A percentile compares a stretch with the other conserved stretches of the same genome.
Evolutionary conservation across 2,329 filamentous ascomycete species (phyloP).

Genomic region (Aspergillus vadensis): DNA sequence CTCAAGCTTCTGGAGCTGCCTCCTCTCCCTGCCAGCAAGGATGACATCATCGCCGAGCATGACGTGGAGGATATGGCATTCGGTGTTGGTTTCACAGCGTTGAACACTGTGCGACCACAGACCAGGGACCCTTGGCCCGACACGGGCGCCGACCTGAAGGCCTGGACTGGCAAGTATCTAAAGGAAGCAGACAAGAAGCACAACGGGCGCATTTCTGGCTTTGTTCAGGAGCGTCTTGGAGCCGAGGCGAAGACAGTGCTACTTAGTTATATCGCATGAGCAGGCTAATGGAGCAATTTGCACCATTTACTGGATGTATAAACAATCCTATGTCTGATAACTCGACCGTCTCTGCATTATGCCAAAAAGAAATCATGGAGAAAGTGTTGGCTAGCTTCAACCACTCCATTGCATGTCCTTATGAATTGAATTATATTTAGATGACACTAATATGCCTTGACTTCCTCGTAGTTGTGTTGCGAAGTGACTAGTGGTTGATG

Average conservation of each 20-base stretch:
- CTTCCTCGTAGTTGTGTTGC: neutral
- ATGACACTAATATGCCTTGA: constrained; percentile 9
- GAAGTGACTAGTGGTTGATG: too few relatives aligned
- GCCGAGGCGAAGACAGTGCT: constrained; percentile 58
- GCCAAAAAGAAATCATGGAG: constrained; percentile 6
- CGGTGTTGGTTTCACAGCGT: constrained; percentile 87
- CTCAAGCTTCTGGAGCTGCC: constrained; percentile 88
- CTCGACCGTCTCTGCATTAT: neutral
- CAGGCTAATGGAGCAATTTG: neutral
- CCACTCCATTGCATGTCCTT: constrained; percentile 13
- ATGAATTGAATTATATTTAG: constrained; percentile 14
- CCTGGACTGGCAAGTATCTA: constrained; percentile 81
- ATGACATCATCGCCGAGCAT: constrained; percentile 79
- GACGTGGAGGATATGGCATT: constrained; percentile 96
- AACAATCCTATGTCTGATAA: neutral
- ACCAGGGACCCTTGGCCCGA: constrained; percentile 82
- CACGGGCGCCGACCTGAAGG: constrained; percentile 72
- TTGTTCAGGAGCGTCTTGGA: constrained; percentile 70
- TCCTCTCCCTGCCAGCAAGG: constrained; percentile 69
- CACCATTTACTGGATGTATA: neutral
- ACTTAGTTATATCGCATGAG: constrained; percentile 49
- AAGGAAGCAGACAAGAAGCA: constrained; percentile 75
- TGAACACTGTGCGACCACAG: constrained; percentile 83
- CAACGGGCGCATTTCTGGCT: constrained; percentile 68
- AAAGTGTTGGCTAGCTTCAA: neutral